These are phyloP conservation scores for Schizochytrium sp. DNA, from an alignment of 108 stramenopile species.

Conservation along the genomic window DNA sequence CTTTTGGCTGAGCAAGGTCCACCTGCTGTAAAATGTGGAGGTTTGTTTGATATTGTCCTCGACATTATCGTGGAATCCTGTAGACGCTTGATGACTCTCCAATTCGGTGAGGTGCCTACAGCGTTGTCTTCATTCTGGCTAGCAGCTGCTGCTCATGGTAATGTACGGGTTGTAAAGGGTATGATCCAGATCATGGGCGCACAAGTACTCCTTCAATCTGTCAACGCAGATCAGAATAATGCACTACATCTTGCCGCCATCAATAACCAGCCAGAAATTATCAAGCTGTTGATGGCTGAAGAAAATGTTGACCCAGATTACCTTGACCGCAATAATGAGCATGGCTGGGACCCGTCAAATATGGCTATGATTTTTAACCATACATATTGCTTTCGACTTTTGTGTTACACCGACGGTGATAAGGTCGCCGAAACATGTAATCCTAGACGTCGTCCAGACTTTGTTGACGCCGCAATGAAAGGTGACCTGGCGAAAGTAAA, in stretches of 20 bases:
- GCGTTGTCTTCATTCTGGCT: constrained; percentile 34
- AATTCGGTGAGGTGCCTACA: neutral
- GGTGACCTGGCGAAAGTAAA: neutral
- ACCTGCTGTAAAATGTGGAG: neutral
- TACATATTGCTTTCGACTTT: constrained; percentile 36
- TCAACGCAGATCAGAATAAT: neutral
- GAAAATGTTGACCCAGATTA: constrained; percentile 6
- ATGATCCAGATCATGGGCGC: constrained; percentile 1
- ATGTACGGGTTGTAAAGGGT: constrained; percentile 39
- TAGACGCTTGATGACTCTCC: neutral
- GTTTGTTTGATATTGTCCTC: constrained; percentile 19
- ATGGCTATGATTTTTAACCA: constrained; percentile 56
- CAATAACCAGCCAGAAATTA: constrained; percentile 56
- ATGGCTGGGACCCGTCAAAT: constrained; percentile 38
- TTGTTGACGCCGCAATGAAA: constrained; percentile 59
- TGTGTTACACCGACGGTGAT: constrained; percentile 47
- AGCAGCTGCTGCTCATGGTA: neutral
- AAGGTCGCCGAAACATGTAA: neutral
- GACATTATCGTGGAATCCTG: neutral
- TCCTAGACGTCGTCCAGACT: neutral
- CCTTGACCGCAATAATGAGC: constrained; percentile 37
- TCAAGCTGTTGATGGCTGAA: constrained; percentile 29
- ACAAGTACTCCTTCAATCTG: neutral
- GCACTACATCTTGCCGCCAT: constrained; percentile 32
- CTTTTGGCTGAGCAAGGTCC: constrained; percentile 3